Percentiles rank a stretch among this genome's conserved stretches.
Evolutionary conservation across 2,329 filamentous ascomycete genomes (phyloP).

Genomic region (Trichoderma pleuroti): DNA sequence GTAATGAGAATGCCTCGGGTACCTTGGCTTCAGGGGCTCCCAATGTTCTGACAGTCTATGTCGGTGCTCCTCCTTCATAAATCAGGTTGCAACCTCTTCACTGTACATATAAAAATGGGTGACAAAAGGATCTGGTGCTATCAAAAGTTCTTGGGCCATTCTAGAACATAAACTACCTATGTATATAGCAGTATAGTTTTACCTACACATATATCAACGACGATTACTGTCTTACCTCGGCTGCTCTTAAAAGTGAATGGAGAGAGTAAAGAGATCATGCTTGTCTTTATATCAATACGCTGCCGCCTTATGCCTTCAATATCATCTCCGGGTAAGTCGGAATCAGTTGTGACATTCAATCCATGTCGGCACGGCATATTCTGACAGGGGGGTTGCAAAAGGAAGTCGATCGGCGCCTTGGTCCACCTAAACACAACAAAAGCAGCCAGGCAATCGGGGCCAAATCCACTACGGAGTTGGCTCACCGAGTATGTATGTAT

Average conservation of each 20-base stretch:
- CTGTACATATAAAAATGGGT: background rate
- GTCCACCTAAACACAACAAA: background rate
- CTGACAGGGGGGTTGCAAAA: background rate
- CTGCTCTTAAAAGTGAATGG: background rate
- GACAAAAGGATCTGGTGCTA: background rate
- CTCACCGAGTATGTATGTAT: background rate
- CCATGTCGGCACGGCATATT: background rate
- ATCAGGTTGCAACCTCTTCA: background rate
- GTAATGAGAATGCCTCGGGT: slow-evolving; percentile 49
- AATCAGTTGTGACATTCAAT: background rate
- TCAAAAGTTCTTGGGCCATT: background rate
- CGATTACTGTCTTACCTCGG: background rate
- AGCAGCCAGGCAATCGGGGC: background rate
- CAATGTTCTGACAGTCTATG: slow-evolving; percentile 29
- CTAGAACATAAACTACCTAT: background rate
- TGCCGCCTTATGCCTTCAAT: background rate
- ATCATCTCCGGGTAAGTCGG: background rate
- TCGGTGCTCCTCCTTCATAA: slow-evolving; percentile 22
- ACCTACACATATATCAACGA: background rate
- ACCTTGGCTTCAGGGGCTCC: slow-evolving; percentile 29
- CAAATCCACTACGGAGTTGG: background rate
- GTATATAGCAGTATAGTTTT: background rate
- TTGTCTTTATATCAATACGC: background rate
- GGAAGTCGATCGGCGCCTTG: background rate
- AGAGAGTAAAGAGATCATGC: background rate